A percentile compares a stretch with the other conserved stretches of the same genome.
Conservation (phyloP, 768 basidiomycete genomes). For the Postia placenta region DNA sequence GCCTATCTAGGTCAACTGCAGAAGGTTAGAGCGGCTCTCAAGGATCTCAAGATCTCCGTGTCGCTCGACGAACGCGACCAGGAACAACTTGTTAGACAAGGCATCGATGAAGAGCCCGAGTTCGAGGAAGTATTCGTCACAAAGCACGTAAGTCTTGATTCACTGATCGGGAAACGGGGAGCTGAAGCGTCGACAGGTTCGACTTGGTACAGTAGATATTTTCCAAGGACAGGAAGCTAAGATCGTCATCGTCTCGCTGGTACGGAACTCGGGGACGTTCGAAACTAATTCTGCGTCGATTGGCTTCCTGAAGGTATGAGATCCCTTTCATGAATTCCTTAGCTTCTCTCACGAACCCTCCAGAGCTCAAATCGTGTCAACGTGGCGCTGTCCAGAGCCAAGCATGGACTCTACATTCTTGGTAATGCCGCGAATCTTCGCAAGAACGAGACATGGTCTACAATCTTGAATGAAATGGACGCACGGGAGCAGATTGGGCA, state of each 20-base stretch:
- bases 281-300: conserved; percentile 30
- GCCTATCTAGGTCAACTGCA: conserved; percentile 48
- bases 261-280: conserved; percentile 54
- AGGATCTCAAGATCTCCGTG: conserved; percentile 44
- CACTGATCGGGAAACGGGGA: no score
- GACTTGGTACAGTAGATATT: conserved; percentile 70
- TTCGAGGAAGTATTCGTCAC: conserved; percentile 45
- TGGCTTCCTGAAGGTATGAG: conserved; percentile 65
- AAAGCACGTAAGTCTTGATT: conserved; percentile 40
- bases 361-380: conserved; percentile 14
- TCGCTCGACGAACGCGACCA: conserved; percentile 67
- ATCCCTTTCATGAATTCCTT: conserved; percentile 2
- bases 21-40: conserved; percentile 36
- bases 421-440: conserved; percentile 57
- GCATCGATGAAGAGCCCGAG: conserved; percentile 29
- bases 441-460: conserved; percentile 50
- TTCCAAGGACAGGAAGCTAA: conserved; percentile 73
- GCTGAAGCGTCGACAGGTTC: no score
- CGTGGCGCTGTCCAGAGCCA: conserved; percentile 70
- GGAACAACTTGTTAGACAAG: conserved; percentile 49
- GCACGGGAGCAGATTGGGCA: conserved; percentile 38
- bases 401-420: conserved; percentile 67
- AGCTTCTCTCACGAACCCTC: not conserved
- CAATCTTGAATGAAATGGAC: conserved; percentile 53
- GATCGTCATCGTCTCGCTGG: conserved; percentile 70